Conservation (phyloP, 1,284 basidiomycete species). For the Cutaneotrichosporon sp. region DNA sequence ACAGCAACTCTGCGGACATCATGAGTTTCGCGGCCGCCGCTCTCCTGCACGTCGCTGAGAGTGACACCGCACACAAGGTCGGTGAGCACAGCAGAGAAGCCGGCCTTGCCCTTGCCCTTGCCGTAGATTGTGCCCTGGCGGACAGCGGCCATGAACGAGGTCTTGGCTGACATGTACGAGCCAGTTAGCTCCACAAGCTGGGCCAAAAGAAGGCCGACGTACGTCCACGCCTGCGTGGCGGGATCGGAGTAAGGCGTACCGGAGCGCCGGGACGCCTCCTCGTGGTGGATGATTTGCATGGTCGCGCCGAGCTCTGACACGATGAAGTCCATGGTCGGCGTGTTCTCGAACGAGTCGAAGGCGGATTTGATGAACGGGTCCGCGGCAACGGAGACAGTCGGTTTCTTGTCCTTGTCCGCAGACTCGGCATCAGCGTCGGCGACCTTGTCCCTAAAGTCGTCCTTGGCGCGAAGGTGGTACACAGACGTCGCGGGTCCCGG, state of each 20-base stretch:
- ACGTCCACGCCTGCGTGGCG: slow-evolving; percentile 46
- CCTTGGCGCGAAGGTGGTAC: slow-evolving; percentile 61
- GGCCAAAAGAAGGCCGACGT: slow-evolving; percentile 86
- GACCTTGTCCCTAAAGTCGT: slow-evolving; percentile 17
- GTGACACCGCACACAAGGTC: slow-evolving; percentile 77
- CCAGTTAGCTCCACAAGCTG: slow-evolving; percentile 87
- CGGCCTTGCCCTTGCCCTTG: slow-evolving; percentile 49
- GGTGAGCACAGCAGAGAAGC: slow-evolving; percentile 60
- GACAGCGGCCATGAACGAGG: slow-evolving; percentile 75
- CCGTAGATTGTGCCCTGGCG: slow-evolving; percentile 60
- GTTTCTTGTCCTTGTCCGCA: slow-evolving; percentile 15
- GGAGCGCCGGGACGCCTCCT: slow-evolving; percentile 19
- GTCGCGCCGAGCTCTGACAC: slow-evolving; percentile 34
- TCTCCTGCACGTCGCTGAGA: slow-evolving; percentile 49
- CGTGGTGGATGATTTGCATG: slow-evolving; percentile 22
- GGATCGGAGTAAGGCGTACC: slow-evolving; percentile 15
- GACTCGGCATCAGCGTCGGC: slow-evolving; percentile 7
- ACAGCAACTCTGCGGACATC: slow-evolving; percentile 57
- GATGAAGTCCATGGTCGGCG: slow-evolving; percentile 38
- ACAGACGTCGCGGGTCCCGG: slow-evolving; percentile 62
- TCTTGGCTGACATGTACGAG: slow-evolving; percentile 89
- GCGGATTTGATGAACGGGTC: slow-evolving; percentile 57
- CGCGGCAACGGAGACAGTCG: slow-evolving; percentile 9
- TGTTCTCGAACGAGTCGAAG: slow-evolving; percentile 23
- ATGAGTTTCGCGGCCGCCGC: slow-evolving; percentile 9